Evolutionary conservation across 805 yeast species (phyloP), one percentile per base, ranked within the genome.

Genomic region (Metschnikowia gelsemii): DNA sequence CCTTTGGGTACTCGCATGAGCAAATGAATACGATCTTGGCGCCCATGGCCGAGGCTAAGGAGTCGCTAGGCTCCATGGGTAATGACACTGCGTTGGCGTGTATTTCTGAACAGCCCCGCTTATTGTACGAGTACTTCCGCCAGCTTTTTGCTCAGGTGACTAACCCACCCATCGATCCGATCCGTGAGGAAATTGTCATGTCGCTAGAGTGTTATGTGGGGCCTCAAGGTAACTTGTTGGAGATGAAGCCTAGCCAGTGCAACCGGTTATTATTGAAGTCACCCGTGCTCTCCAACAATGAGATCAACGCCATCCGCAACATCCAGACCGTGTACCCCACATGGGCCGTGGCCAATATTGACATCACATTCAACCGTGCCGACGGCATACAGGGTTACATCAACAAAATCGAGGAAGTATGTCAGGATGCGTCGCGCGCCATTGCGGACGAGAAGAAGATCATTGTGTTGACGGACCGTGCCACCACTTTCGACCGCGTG

Each of bases 131-230:
- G 59, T 91, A 91, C 70, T 93, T 91, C 75, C 82, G 96, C 58
- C 96, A 91, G 65, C 76, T 91, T 59, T 91, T 91, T 70, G 99
- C 99, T 16, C 99, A 91, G 69, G 99, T 91, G 42, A 91, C 99
- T 23, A 91, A 91, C 69, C 99, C 99, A 43, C 98, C 99, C 37
- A 93, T 91, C 61, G 99, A 91, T 64, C 98, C 99, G 38, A 93
- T 91, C 56, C 83, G 98, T 64, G 99, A 91, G 70, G 83, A 84
- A 45, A 87, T 91, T 54, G 98, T 93, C 59, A 91, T 91, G 99
- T 87, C 96, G 9, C 76, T 93, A 53, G 96, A 91, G 64, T 91
- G 99, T 69, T 88, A 86, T 65, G 82, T 91, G 57, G 99, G 99
- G 42, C 98, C 98, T n/a, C 98, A 93, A 66, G 98, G 96, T 44